Base-by-base conservation (phyloP, 2,329 filamentous ascomycete species). In the Karstenula rhodostoma region DNA sequence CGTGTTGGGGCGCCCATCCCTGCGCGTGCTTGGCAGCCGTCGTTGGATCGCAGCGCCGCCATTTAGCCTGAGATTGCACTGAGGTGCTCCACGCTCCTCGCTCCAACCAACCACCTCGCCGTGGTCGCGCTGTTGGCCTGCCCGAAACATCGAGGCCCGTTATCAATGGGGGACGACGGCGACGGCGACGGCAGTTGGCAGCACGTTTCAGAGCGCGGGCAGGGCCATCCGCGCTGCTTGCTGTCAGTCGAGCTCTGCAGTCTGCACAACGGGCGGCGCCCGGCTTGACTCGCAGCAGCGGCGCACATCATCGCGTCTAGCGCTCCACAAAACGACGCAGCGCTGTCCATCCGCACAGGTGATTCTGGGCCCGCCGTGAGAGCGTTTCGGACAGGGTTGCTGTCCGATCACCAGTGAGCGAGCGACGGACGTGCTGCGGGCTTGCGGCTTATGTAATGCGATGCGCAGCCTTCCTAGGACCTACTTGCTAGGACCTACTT, bases 11-110 rank as follows among this genome's bases (percentile, higher is more conserved):
- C 58, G 46, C 17, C 17, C 57, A 73, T 75, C 70, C 73, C 70
- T 75, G 73, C 66, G 46, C 53, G 55, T 48, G 59, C 60, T 63
- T 40, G 37, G 37, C 57, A 47, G 56, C 33, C 51, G 59, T 65
- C 59, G 65, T 61, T 65, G 65, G 67, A 66, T 60, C 47, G 44
- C 46, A 56, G 52, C 52, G 60, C 67, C 68, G 66, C 42, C 71
- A 74, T 77, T 76, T 77, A 77, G 75, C 74, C 74, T 76, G 73
- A 73, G 72, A 61, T 67, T 67, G 70, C 65, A 62, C 61, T 60
- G 35, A 27, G 54, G 55, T 63, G 58, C 50, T 62, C 52, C 56
- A 56, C 27, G 58, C 57, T 57, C 62, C n/a, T n/a, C n/a, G n/a
- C n/a, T n/a, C n/a, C n/a, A n/a, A n/a, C n/a, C 57, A 60, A 37